Conservation (phyloP, 805 yeast species). For the Priceomyces carsonii region DNA sequence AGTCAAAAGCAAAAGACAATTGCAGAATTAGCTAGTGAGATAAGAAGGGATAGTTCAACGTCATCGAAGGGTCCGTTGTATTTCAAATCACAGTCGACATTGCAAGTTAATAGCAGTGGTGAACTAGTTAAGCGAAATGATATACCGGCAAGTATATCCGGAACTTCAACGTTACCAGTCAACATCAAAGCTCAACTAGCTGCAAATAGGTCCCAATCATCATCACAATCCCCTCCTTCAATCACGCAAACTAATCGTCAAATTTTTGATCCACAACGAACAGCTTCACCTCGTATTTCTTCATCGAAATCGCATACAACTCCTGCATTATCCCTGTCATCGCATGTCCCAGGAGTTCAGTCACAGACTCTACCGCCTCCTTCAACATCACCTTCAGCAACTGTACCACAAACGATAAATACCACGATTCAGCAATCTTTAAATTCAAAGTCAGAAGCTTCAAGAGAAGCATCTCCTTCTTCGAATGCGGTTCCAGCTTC, state of each 20-base stretch:
- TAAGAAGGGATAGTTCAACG: slow-evolving; percentile 29
- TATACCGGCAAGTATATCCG: slow-evolving; percentile 10
- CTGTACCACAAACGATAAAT: neutral
- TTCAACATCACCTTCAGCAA: neutral
- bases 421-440: neutral
- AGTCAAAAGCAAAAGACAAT: slow-evolving; percentile 39
- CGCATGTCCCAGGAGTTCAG: slow-evolving; percentile 11
- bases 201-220: slow-evolving; percentile 39
- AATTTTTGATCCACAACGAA: neutral
- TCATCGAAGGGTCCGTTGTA: slow-evolving; percentile 33
- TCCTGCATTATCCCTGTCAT: neutral
- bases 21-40: slow-evolving; percentile 45
- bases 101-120: slow-evolving; percentile 10
- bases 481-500: too few relatives aligned
- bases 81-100: slow-evolving; percentile 27
- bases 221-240: slow-evolving; percentile 18
- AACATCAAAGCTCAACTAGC: slow-evolving; percentile 49
- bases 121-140: slow-evolving; percentile 8
- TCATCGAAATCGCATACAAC: neutral
- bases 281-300: neutral
- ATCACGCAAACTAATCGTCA: neutral
- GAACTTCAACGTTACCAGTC: slow-evolving; percentile 9
- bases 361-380: slow-evolving; percentile 9
- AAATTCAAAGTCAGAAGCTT: too few relatives aligned
- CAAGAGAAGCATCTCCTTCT: too few relatives aligned